These are phyloP conservation scores for Phytopythium cucurbitacearum DNA, from an alignment of 352 stramenopile species.

Conservation along the genomic window DNA sequence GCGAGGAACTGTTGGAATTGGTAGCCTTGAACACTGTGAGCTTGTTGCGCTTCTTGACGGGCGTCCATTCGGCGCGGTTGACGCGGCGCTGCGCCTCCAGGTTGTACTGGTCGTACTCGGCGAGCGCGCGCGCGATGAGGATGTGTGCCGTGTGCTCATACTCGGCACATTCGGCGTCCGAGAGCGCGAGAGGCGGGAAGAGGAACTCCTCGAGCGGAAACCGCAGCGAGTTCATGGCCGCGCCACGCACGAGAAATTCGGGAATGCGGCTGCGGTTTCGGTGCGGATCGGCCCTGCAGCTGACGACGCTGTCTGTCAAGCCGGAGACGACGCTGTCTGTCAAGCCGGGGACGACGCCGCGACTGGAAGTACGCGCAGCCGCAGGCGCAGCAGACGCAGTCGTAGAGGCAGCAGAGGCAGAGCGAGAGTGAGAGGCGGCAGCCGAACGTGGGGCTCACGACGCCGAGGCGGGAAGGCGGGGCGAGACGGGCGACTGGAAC, in stretches of 20 bases:
- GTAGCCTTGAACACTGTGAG: conserved; percentile 23
- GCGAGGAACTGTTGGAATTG: not conserved
- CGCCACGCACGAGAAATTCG: too few relatives aligned
- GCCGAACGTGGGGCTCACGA: too few relatives aligned
- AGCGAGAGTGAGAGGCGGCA: too few relatives aligned
- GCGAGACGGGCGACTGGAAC: too few relatives aligned
- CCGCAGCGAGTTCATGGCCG: conserved; percentile 8
- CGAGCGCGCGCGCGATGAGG: conserved; percentile 22
- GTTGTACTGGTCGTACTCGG: conserved; percentile 35
- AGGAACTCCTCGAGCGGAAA: conserved; percentile 34
- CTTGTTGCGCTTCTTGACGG: conserved; percentile 35
- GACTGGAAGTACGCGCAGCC: too few relatives aligned
- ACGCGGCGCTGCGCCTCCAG: conserved; percentile 17
- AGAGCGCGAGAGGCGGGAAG: conserved; percentile 26
- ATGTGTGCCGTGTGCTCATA: conserved; percentile 25
- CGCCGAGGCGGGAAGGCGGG: too few relatives aligned
- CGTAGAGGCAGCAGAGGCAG: too few relatives aligned
- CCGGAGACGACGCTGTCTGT: too few relatives aligned
- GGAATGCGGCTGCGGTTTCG: not conserved
- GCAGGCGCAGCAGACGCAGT: too few relatives aligned
- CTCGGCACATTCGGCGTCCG: conserved; percentile 16
- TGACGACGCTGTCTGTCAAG: not conserved
- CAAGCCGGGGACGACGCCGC: too few relatives aligned
- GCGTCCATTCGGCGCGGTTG: conserved; percentile 32
- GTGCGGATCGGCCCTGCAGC: not conserved